phyloP scores from a whole-genome alignment of 2,329 filamentous ascomycete genomes.

The Acrocalymma vagum region DNA sequence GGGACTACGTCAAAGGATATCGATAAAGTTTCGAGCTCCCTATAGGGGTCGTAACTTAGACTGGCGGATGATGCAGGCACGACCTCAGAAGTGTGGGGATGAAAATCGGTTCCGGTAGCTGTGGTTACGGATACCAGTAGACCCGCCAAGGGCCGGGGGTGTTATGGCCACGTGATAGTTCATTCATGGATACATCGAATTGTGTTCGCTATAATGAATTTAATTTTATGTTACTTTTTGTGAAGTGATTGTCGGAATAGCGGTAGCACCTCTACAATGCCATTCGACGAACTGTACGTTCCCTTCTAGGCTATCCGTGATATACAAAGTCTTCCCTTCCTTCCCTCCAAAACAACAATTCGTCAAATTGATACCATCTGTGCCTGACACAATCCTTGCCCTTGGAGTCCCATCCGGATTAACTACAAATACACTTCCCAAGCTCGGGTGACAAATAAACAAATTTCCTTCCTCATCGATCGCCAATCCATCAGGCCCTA shows the following conservation, averaged over 20 bases:
- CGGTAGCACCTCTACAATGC: slow-evolving; percentile 36
- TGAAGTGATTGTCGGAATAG: slow-evolving; percentile 6
- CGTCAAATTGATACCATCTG: slow-evolving; percentile 47
- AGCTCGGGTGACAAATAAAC: slow-evolving; percentile 38
- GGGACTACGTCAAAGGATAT: no score
- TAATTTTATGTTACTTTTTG: no score
- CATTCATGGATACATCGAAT: no score
- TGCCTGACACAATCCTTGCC: slow-evolving; percentile 40
- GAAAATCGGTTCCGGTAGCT: no score
- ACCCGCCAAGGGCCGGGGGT: no score
- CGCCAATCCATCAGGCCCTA: slow-evolving; percentile 50
- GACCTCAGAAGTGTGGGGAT: no score
- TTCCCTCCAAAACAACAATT: slow-evolving; percentile 53
- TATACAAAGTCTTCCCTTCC: slow-evolving; percentile 50
- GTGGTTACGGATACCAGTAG: no score
- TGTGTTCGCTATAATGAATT: no score
- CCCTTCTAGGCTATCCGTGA: slow-evolving; percentile 52
- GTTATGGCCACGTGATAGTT: no score
- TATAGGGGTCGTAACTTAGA: no score
- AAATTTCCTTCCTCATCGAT: slow-evolving; percentile 49
- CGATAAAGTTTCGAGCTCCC: no score
- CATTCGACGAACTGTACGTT: slow-evolving; percentile 45
- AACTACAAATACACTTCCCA: slow-evolving; percentile 49
- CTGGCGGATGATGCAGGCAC: no score
- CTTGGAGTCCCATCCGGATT: slow-evolving; percentile 49